A percentile compares a stretch with the other conserved stretches of the same genome.
Evolutionary conservation across 306 rosid genomes (phyloP).

Genomic region (Begonia loranthoides): DNA sequence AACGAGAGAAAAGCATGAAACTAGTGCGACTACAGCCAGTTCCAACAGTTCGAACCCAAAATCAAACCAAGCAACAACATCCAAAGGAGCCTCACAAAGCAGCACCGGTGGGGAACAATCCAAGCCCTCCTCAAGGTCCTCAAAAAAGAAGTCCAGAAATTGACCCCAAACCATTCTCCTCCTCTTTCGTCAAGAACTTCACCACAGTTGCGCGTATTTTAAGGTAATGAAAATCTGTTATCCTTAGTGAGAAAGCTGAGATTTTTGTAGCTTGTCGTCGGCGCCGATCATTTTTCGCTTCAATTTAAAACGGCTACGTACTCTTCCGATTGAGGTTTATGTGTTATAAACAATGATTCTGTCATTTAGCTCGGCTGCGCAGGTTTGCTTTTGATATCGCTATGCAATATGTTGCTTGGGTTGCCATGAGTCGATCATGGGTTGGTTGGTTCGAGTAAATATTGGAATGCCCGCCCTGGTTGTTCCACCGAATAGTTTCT

Average conservation of each 20-base stretch:
- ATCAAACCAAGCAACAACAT: conserved; percentile 41
- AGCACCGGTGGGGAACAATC: conserved; percentile 36
- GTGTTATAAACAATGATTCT: no score
- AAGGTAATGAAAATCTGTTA: conserved; percentile 4
- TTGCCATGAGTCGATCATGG: no score
- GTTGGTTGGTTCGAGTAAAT: no score
- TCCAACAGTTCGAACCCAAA: conserved; percentile 44
- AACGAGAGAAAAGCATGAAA: conserved; percentile 66
- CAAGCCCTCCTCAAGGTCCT: conserved; percentile 53
- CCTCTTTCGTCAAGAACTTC: conserved; percentile 1
- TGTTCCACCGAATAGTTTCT: no score
- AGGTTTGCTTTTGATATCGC: no score
- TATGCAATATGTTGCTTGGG: no score
- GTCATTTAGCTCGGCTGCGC: no score
- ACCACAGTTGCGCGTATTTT: conserved; percentile 7
- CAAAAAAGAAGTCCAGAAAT: conserved; percentile 82
- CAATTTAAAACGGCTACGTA: neutral
- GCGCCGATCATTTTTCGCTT: conserved; percentile 9
- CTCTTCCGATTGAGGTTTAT: no score
- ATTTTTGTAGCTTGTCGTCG: conserved; percentile 7
- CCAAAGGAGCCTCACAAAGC: conserved; percentile 52
- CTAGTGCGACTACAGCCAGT: conserved; percentile 25
- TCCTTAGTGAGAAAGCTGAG: conserved; percentile 14
- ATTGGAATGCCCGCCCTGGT: no score
- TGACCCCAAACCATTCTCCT: conserved; percentile 8